Percentiles rank a stretch among this genome's conserved stretches.
Evolutionary conservation across 805 yeast genomes (phyloP).

Genomic region (Metschnikowia cubensis): DNA sequence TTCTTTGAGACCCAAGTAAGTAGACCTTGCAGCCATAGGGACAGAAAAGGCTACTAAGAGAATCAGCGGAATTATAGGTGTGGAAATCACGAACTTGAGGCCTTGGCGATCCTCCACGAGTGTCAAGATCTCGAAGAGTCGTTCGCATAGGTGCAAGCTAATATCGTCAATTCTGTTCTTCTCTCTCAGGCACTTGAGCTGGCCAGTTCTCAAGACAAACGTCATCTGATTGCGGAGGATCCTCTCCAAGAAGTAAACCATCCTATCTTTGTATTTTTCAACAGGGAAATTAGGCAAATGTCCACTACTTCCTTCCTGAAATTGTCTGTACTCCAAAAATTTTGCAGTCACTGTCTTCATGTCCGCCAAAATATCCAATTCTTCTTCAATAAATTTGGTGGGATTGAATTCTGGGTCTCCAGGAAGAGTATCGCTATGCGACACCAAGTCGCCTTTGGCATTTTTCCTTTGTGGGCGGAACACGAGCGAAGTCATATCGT

Average conservation of each 20-base stretch:
- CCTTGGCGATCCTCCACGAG: conserved; percentile 11
- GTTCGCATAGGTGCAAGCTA: conserved; percentile 10
- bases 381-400: conserved; percentile 8
- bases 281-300: conserved; percentile 13
- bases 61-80: conserved; percentile 18
- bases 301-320: not conserved
- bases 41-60: conserved; percentile 16
- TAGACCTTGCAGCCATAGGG: conserved; percentile 13
- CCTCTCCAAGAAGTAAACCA: conserved; percentile 13
- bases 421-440: conserved; percentile 7
- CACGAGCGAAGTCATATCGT: conserved; percentile 14
- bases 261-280: conserved; percentile 12
- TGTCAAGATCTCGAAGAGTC: conserved; percentile 9
- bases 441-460: not conserved
- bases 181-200: conserved; percentile 10
- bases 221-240: conserved; percentile 13
- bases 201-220: conserved; percentile 15
- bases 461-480: conserved; percentile 13
- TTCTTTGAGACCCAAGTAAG: conserved; percentile 5
- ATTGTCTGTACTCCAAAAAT: not conserved
- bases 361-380: conserved; percentile 6
- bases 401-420: conserved; percentile 16
- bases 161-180: conserved; percentile 8
- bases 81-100: conserved; percentile 13
- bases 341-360: not conserved